Evolutionary conservation across 768 basidiomycete species (phyloP).

Genomic region (Lactarius trivialis): DNA sequence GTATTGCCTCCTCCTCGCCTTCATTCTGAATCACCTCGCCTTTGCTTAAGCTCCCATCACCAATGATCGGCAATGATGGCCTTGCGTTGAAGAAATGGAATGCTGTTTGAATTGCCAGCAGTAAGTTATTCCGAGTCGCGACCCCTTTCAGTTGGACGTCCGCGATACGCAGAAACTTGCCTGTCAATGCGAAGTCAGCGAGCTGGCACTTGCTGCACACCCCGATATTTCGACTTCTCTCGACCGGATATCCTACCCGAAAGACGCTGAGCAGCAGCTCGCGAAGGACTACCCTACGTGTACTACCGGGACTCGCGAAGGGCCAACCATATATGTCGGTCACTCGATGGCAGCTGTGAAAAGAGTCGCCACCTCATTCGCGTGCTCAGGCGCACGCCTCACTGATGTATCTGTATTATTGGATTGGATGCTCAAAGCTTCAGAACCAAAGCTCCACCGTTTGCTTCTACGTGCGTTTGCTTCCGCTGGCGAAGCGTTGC

Average conservation of each 20-base stretch:
- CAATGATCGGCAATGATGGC: slow-evolving; percentile 36
- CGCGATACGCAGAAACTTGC: not conserved
- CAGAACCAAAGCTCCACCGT: slow-evolving; percentile 16
- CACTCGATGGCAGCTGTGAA: slow-evolving; percentile 42
- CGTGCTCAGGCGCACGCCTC: slow-evolving; percentile 36
- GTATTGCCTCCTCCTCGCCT: no score
- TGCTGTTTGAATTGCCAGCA: not conserved
- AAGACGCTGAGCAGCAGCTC: slow-evolving; percentile 39
- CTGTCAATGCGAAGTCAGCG: not conserved
- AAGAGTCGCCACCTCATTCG: slow-evolving; percentile 42
- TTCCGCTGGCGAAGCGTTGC: slow-evolving; percentile 31
- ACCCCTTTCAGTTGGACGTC: not conserved
- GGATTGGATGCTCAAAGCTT: slow-evolving; percentile 48
- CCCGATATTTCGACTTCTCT: slow-evolving; percentile 42
- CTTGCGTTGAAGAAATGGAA: slow-evolving; percentile 31
- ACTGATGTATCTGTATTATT: slow-evolving; percentile 48
- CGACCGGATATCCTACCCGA: slow-evolving; percentile 24
- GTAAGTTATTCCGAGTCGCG: not conserved
- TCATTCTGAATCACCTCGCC: not conserved
- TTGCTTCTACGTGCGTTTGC: slow-evolving; percentile 54
- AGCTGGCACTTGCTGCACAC: slow-evolving; percentile 30
- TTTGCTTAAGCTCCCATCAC: not conserved
- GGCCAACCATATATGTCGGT: slow-evolving; percentile 41
- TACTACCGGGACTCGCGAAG: not conserved
- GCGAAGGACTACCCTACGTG: slow-evolving; percentile 36